Evolutionary conservation across 257 asterid genomes (phyloP).

Genomic region (Fraxinus americana): DNA sequence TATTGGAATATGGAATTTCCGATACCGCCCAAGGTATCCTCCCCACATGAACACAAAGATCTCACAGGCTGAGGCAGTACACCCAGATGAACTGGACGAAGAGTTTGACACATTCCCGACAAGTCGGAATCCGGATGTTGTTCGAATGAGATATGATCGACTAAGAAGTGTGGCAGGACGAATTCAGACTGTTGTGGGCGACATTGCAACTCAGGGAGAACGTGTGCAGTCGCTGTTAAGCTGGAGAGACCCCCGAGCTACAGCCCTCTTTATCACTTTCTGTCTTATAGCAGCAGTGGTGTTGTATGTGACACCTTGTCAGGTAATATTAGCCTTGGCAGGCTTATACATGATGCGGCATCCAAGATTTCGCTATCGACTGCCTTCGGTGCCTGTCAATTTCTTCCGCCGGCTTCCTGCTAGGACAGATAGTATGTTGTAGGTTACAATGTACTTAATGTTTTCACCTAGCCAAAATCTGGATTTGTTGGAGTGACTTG

Average conservation of each 20-base stretch:
- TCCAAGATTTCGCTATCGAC: constrained; percentile 75
- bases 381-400: constrained; percentile 76
- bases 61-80: constrained; percentile 81
- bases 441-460: constrained; percentile 5
- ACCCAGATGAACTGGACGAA: constrained; percentile 84
- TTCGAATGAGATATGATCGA: constrained; percentile 81
- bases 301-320: constrained; percentile 79
- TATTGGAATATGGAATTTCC: constrained; percentile 84
- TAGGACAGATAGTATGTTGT: constrained; percentile 76
- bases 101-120: constrained; percentile 86
- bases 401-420: constrained; percentile 84
- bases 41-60: constrained; percentile 94
- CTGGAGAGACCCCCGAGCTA: constrained; percentile 95
- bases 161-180: constrained; percentile 87
- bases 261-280: constrained; percentile 73
- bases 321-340: constrained; percentile 66
- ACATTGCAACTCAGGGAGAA: constrained; percentile 83
- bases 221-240: constrained; percentile 69
- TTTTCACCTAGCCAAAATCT: neutral
- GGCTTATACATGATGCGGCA: constrained; percentile 89
- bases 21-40: constrained; percentile 81
- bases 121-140: constrained; percentile 66
- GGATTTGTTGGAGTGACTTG: constrained; percentile 10
- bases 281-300: constrained; percentile 73
- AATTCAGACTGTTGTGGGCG: constrained; percentile 87